Conservation (phyloP, 2,329 filamentous ascomycete genomes). For the Ophiostoma quercus region DNA sequence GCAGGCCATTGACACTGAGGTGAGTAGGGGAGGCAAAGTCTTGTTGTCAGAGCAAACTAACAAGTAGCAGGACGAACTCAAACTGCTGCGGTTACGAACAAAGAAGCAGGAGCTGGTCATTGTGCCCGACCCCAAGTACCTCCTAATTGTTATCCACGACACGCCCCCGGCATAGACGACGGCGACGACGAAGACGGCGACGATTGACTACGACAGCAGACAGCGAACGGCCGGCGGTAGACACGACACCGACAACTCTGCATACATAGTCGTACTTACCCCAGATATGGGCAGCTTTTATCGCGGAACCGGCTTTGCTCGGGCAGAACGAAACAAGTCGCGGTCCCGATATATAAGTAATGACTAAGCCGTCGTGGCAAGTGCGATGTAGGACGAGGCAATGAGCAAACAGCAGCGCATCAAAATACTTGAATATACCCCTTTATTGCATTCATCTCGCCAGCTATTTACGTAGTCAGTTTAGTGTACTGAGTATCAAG, state of each 20-base stretch:
- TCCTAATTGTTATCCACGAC: slow-evolving; percentile 75
- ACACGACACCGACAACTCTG: neutral
- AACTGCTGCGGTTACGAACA: slow-evolving; percentile 69
- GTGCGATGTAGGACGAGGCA: neutral
- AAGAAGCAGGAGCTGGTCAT: slow-evolving; percentile 82
- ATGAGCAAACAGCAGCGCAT: neutral
- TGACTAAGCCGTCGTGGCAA: neutral
- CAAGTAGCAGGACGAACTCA: slow-evolving; percentile 61
- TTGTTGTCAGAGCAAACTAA: neutral
- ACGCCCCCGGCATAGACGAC: slow-evolving; percentile 58
- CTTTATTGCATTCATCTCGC: neutral
- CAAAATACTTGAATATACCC: neutral
- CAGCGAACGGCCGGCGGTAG: neutral
- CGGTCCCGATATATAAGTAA: neutral
- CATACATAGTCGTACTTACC: neutral
- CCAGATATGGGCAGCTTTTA: neutral
- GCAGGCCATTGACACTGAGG: slow-evolving; percentile 67
- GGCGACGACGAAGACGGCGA: neutral
- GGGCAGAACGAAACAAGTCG: neutral
- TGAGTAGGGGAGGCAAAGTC: slow-evolving; percentile 31
- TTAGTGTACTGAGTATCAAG: neutral
- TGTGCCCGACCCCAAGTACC: slow-evolving; percentile 72
- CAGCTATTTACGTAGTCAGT: neutral
- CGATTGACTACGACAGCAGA: too few species aligned
- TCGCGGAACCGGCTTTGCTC: too few species aligned